Evolutionary conservation across 148 eudicot genomes (phyloP), one percentile per base, ranked within the genome.

Genomic region (Amaranthus palmeri): DNA sequence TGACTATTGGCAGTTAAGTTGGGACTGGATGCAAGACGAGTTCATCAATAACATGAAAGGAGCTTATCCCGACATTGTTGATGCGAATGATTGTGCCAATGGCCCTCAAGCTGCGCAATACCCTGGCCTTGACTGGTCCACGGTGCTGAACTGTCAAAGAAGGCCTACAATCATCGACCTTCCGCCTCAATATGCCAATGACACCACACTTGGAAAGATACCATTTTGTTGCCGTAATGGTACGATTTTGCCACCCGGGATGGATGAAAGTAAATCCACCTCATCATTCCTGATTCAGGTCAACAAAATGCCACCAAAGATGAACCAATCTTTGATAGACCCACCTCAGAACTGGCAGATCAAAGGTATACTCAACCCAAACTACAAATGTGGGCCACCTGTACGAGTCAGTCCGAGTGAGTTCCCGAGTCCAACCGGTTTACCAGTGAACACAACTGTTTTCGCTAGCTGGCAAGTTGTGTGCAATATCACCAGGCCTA

Each of bases 1-100:
- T 49, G 95, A 89, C 70, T 79, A 85, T 69, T 89, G 95, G 95
- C 82, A 74, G 47, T 73, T 89, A 48, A 87, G 83, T 74, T 89
- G 87, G 86, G 88, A 87, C 56, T 89, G 95, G 95, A 89, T 87
- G 91, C 71, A 79, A 7, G 85, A 80, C 9, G 95, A 89, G 79
- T 89, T 89, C 73, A 89, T 89, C 53, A 53, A 50, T 44, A 44
- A 79, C 67, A 85, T 85, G 88, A 81, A 48, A 77, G 95, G 95
- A 1, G 95, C 95, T 15, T 85, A 85, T 72, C 79, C 95, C 3
- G 83, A 79, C 56, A 64, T 84, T 3, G 81, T 79, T 43, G 88
- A 85, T 69, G 70, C 89, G 11, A 82, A 85, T 4, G 85, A 81
- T 0, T 89, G 95, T 48, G 72, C 85, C 5, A 82, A 68, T 18